Evolutionary conservation across 257 asterid genomes (phyloP).

Genomic region (Penstemon newberryi): DNA sequence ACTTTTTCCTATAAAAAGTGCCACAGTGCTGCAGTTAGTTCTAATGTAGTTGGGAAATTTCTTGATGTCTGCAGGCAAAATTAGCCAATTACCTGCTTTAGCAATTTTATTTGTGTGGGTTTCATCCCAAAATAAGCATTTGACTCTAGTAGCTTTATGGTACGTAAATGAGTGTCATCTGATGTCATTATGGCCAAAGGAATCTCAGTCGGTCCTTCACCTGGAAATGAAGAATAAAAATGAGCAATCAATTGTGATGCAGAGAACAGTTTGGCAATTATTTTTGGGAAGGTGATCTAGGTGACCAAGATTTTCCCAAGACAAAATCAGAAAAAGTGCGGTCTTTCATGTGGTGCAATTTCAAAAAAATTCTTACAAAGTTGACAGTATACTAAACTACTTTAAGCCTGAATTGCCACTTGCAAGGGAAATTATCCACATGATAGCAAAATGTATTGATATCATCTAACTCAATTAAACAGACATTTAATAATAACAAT

Average conservation of each 20-base stretch:
- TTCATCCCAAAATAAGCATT: conserved; percentile 96
- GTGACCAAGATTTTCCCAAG: conserved; percentile 5
- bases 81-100: conserved; percentile 74
- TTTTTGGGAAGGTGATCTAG: conserved; percentile 1
- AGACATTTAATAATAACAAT: conserved; percentile 9
- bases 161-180: conserved; percentile 88
- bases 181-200: conserved; percentile 97
- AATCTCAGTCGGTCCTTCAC: conserved; percentile 67
- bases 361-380: conserved; percentile 7
- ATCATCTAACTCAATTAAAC: conserved; percentile 1
- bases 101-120: conserved; percentile 74
- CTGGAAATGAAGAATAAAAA: conserved; percentile 37
- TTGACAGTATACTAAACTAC: conserved; percentile 4
- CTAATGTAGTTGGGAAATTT: neutral
- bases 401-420: conserved; percentile 10
- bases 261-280: neutral
- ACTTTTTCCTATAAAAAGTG: conserved; percentile 80
- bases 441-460: neutral
- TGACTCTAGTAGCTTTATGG: conserved; percentile 64
- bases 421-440: neutral
- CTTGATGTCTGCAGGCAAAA: conserved; percentile 7
- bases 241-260: conserved; percentile 16
- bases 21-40: conserved; percentile 24
- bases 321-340: conserved; percentile 3
- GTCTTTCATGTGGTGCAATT: conserved; percentile 6